phyloP scores from a whole-genome alignment of 2,329 filamentous ascomycete species.

The Botryosphaeria dothidea region DNA sequence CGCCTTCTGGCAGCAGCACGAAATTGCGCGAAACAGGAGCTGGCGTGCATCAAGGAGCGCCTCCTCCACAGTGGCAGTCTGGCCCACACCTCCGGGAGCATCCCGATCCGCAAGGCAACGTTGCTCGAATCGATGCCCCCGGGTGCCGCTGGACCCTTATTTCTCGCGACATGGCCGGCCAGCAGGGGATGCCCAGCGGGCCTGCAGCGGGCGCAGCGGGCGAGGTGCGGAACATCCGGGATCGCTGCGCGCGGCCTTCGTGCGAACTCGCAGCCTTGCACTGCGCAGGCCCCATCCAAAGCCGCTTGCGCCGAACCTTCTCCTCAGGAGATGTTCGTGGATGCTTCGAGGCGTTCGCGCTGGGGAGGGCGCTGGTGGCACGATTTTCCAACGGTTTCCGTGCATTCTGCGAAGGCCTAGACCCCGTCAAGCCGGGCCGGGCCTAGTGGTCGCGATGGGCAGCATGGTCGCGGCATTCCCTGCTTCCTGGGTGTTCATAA shows the following conservation, averaged over 20 bases:
- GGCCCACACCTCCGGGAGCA: not conserved
- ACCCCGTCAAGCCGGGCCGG: not conserved
- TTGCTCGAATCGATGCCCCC: not conserved
- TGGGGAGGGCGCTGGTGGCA: not conserved
- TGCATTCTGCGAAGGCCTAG: not conserved
- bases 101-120: conserved; percentile 1
- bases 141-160: not conserved
- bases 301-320: not conserved
- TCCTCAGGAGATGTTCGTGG: conserved; percentile 3
- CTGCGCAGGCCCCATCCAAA: not conserved
- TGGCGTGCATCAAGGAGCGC: not conserved
- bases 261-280: not conserved
- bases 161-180: not conserved
- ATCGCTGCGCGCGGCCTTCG: not conserved
- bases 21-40: not conserved
- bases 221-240: conserved; percentile 1
- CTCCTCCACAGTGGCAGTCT: not conserved
- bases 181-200: not conserved
- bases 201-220: not conserved
- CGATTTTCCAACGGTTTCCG: not conserved
- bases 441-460: conserved; percentile 5
- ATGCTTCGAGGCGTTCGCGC: conserved; percentile 5
- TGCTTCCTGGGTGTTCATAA: not conserved
- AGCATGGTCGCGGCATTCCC: not conserved
- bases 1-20: conserved; percentile 11